Base-by-base conservation (phyloP, 176 grass and related monocot species). In the Hordeum marinum region DNA sequence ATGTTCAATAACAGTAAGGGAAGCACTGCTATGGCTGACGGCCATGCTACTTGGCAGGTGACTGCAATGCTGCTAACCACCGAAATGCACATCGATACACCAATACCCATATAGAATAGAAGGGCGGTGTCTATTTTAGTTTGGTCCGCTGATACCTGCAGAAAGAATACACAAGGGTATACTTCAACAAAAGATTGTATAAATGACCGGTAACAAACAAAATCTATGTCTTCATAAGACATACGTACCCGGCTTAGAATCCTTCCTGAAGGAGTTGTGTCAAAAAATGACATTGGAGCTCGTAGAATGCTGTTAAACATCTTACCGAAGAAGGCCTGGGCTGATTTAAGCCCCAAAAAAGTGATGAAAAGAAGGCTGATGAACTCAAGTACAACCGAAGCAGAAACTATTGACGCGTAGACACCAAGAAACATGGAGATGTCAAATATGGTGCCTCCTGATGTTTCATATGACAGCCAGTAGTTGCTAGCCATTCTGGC, bases 241-340 rank as follows among this genome's bases (percentile, higher is more conserved):
- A 85, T 91, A 79, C 76, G 83, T 91, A 98, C 96, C 93, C 96
- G 75, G 74, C 93, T 98, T 65, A 98, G 89, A 75, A 98, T 92
- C 84, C 96, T 93, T 87, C 96, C 96, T 78, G 96, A 94, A 80
- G 96, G 96, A 64, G 96, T 98, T 23, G 93, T 98, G 77, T 98
- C 96, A 50, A 98, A 98, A 86, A 98, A 98, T 26, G 96, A 92
- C 96, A 98, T 95, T 13, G 96, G 96, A 9, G 96, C 93, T 87
- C 92, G 89, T 48, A 98, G 67, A 74, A 98, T 87, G 82, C 96
- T 98, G 67, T 95, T 69, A 43, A 98, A 88, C 82, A 98, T 93
- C 83, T 95, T 89, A 55, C 64, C 85, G 78, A 95, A 98, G 68
- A 95, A 98, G 43, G 77, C 82, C 77, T 98, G 91, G 45, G 93